Base-by-base conservation (phyloP, 345 rosid genomes). In the Lepidium aucheri region DNA sequence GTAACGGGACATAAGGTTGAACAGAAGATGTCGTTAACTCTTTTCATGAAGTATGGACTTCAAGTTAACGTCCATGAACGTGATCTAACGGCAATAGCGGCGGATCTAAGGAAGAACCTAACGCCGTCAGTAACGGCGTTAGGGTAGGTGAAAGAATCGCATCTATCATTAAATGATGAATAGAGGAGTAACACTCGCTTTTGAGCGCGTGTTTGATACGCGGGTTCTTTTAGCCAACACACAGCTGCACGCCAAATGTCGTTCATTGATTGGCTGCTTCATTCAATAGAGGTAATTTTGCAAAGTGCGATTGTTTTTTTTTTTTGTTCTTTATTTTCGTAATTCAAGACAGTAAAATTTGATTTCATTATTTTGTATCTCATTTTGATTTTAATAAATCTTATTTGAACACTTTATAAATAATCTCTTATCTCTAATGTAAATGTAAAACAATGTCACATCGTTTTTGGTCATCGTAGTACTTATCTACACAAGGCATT, bases 21-120 rank as follows among this genome's bases (percentile, higher is more conserved):
- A 86, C 99, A 93, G 85, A 93, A 93, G 79, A 93, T 93, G 97
- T 93, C 98, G 38, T 59, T 93, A 54, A 93, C 97, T 7, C 56
- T 94, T 63, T 91, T 90, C 77, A 94, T 94, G 99, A 85, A 86
- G 67, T 68, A 86, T 33, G 97, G 99, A 60, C 86, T 94, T 5
- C 69, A 72, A 53, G 96, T 94, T 3, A 79, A 78, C 38, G 91
- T 90, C 45, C 80, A 72, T 9, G 15, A 49, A 65, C 84, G 98
- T 61, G 92, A 90, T 41, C 15, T 93, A 46, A 75, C 57, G 57
- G 79, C 63, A 9, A 65, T 78, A 5, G 61, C 77, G 51, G 80
- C 60, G 34, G 77, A 62, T 28, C 20, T 84, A 6, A 74, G 63
- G 71, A 46, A 55, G 79, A 20, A 43, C 12, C 59, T 72, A 46